Base-by-base conservation (phyloP, 345 rosid genomes). In the Draba incana region DNA sequence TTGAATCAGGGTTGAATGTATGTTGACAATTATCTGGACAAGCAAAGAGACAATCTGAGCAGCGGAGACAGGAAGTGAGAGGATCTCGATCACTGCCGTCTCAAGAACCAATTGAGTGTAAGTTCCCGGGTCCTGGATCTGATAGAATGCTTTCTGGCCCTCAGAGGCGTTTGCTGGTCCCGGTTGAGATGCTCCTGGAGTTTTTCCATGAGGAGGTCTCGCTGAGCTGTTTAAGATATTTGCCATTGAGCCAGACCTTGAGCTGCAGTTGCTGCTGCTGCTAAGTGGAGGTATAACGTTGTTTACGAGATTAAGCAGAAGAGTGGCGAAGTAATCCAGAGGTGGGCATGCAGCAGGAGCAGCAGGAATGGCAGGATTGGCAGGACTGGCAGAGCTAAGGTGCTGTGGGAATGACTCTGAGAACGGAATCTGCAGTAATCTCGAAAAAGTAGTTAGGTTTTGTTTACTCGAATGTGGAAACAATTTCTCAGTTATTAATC, bases 71-170 rank as follows among this genome's bases (percentile, higher is more conserved):
- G 99, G 99, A 84, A 91, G 98, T 3, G 97, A 94, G 57, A 94
- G 96, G 57, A 91, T 80, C 80, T 94, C 99, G 63, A 94, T 89
- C 27, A 94, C 96, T 10, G 97, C 88, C 6, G 98, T 91, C 80
- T 94, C 99, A 35, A 94, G 93, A 81, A 91, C 90, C 69, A 94
- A 83, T 68, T 94, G 99, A 24, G 97, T 83, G 74, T 91, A 83
- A 7, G 99, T 94, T 74, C 99, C 97, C 10, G 99, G 97, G 80
- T 94, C 99, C 75, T 94, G 99, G 82, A 87, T 84, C 82, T 89
- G 99, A 78, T 94, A 94, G 77, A 94, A 94, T 48, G 95, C 90
- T 72, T 83, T 88, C 69, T 84, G 98, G 52, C 88, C 84, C 62
- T 94, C 99, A 27, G 88, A 81, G 75, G 84, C 74, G 72, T 78